Base-by-base conservation (phyloP, 2,329 filamentous ascomycete genomes). In the Colletotrichum lini region DNA sequence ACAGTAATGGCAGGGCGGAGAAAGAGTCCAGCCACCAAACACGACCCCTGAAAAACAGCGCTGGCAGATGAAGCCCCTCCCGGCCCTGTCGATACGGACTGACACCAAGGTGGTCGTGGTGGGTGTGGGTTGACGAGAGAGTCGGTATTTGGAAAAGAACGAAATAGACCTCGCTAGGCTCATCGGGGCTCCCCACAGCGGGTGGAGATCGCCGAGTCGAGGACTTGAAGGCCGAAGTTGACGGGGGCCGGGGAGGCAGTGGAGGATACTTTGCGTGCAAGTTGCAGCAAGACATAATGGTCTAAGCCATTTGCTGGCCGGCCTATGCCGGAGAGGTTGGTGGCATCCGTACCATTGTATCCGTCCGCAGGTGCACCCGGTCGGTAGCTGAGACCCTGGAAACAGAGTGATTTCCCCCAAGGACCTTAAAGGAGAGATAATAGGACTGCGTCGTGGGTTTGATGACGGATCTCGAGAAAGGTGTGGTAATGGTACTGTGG, bases 171-270 rank as follows among this genome's bases (percentile, higher is more conserved):
- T 70, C 42, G 49, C 63, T 44, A 67, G 67, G 42, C 67, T 50
- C 67, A 70, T 67, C 18, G 56, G 30, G 47, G 42, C 56, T 16
- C 67, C 61, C 67, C 67, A 70, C 56, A 56, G 9, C 38, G 8
- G 54, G 67, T 61, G 63, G 67, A 42, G 54, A 15, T 49, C 35
- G 62, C 21, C 26, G 62, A 60, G 59, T 65, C 65, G 52, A 40
- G 44, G 44, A 18, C 16, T 16, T 8, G 44, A 9, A 47, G 52
- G 60, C 54, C 52, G 63, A 61, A n/a, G 30, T 40, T 56, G 16
- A 50, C 59, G 21, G 35, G n/a, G 47, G 23, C 4, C 2, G 42
- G 9, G 6, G 40, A 50, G 53, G 49, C 67, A 18, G 49, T 56
- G 56, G 63, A 30, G 15, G 59, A 52, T 53, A 52, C 21, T 60